Base-by-base conservation (phyloP, 306 rosid genomes). In the Castanopsis chinensis region DNA sequence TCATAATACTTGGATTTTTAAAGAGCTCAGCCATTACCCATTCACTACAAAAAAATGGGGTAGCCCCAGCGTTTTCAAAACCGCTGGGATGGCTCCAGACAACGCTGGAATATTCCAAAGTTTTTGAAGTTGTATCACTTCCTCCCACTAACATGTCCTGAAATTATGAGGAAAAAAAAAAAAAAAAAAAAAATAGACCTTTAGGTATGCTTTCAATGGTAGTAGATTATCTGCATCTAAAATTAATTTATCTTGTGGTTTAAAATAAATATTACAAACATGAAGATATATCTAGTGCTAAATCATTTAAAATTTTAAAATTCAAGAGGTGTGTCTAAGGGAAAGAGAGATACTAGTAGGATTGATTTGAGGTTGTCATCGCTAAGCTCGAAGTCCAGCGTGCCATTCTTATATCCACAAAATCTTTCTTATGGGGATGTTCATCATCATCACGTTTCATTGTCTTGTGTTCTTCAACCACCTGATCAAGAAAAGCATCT, bases 21-120 rank as follows among this genome's bases (percentile, higher is more conserved):
- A 33, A 20, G 6, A 83, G 68, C 80, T 86, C 87, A 19, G 86
- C 56, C 84, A 86, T 81, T 18, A 72, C 8, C 90, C 87, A 83
- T 17, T n/a, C n/a, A n/a, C n/a, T n/a, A n/a, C n/a, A n/a, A n/a
- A n/a, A n/a, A n/a, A n/a, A n/a, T n/a, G n/a, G n/a, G n/a, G n/a
- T n/a, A n/a, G n/a, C n/a, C n/a, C n/a, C n/a, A n/a, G n/a, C n/a
- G n/a, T n/a, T n/a, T n/a, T n/a, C n/a, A n/a, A n/a, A n/a, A n/a
- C n/a, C n/a, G n/a, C n/a, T n/a, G n/a, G n/a, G n/a, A n/a, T n/a
- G n/a, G n/a, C n/a, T n/a, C n/a, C n/a, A n/a, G n/a, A n/a, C n/a
- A n/a, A n/a, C n/a, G n/a, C n/a, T n/a, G n/a, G n/a, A n/a, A n/a
- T n/a, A n/a, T n/a, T 78, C 81, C 37, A 60, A n/a, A n/a, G n/a